Conservation (phyloP, 257 asterid species). For the Perilla frutescens region DNA sequence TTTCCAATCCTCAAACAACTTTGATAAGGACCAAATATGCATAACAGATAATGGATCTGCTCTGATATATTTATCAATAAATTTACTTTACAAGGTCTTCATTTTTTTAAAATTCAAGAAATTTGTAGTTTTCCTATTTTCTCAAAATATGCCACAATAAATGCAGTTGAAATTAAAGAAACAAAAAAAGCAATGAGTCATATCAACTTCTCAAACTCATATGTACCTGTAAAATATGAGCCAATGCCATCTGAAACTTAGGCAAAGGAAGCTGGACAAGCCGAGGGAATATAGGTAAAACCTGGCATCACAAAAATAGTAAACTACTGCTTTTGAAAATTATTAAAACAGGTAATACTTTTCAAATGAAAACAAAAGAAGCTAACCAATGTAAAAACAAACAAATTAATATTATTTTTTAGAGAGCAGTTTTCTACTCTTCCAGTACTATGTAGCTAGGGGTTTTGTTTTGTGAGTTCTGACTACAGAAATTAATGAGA, state of each 20-base stretch:
- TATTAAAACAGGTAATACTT: neutral
- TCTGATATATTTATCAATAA: slow-evolving; percentile 2
- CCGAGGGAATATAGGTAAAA: slow-evolving; percentile 86
- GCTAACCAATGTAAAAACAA: slow-evolving; percentile 4
- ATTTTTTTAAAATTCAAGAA: neutral
- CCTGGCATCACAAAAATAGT: slow-evolving; percentile 55
- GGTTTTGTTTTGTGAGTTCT: slow-evolving; percentile 15
- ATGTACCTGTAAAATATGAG: slow-evolving; percentile 88
- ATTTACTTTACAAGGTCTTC: slow-evolving; percentile 18
- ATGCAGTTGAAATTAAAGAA: slow-evolving; percentile 19
- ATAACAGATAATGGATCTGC: neutral
- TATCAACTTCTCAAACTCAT: slow-evolving; percentile 23
- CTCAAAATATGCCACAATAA: neutral
- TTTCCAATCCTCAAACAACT: slow-evolving; percentile 22
- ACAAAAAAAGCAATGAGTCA: slow-evolving; percentile 9
- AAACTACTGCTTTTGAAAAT: slow-evolving; percentile 10
- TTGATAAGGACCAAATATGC: slow-evolving; percentile 5
- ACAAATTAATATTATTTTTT: neutral
- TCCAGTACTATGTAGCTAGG: slow-evolving; percentile 18
- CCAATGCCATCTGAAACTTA: slow-evolving; percentile 95
- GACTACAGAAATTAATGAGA: slow-evolving; percentile 11
- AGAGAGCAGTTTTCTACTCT: slow-evolving; percentile 15
- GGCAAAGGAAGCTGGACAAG: slow-evolving; percentile 88
- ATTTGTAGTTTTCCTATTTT: neutral
- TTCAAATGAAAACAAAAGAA: slow-evolving; percentile 1